A percentile compares a stretch with the other conserved stretches of the same genome.
Evolutionary conservation across 2,329 filamentous ascomycete genomes (phyloP).

Genomic region (Blastomyces percursus): DNA sequence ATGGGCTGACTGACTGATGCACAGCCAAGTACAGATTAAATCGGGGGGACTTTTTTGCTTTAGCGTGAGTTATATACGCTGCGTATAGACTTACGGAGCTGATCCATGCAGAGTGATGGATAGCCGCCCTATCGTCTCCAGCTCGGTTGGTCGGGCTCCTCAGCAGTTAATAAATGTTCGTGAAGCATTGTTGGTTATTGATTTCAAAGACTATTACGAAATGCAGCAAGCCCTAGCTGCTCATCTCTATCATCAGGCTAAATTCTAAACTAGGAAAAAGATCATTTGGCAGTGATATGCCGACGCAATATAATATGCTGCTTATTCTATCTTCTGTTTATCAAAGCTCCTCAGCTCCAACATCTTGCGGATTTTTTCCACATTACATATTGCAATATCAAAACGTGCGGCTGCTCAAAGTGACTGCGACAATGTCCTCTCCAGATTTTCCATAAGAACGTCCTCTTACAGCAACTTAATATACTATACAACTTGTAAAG

Average conservation of each 20-base stretch:
- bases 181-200: too few species aligned
- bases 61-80: too few species aligned
- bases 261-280: not conserved
- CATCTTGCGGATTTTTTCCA: too few species aligned
- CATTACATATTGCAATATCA: not conserved
- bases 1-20: too few species aligned
- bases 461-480: not conserved
- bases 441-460: not conserved
- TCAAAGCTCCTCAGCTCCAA: too few species aligned
- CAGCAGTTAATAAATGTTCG: too few species aligned
- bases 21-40: too few species aligned
- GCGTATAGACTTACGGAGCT: too few species aligned
- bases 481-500: not conserved
- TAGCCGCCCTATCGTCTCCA: too few species aligned
- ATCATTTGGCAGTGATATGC: not conserved
- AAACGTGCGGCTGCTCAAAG: not conserved
- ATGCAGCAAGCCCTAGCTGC: not conserved
- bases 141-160: too few species aligned
- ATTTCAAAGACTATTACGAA: not conserved
- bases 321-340: not conserved
- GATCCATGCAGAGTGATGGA: too few species aligned
- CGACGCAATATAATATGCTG: not conserved
- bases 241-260: not conserved
- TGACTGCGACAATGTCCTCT: not conserved
- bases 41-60: too few species aligned